A percentile compares a stretch with the other conserved stretches of the same genome.
Conservation (phyloP, 192 early-diverging fungal species). For the Backusella liffmaniae region DNA sequence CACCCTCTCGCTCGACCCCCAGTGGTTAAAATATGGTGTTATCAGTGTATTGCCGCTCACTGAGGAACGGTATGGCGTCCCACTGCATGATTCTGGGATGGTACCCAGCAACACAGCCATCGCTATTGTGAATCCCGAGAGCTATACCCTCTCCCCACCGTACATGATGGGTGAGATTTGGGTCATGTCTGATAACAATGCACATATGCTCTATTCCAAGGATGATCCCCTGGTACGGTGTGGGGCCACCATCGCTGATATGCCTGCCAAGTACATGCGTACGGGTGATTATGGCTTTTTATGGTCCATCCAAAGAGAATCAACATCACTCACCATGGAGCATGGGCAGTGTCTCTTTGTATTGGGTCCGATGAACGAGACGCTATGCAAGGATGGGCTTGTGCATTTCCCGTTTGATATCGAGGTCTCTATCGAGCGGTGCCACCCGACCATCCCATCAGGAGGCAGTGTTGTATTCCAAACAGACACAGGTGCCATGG, state of each 20-base stretch:
- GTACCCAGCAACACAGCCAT: constrained; percentile 71
- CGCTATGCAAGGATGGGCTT: constrained; percentile 64
- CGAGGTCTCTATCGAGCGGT: constrained; percentile 66
- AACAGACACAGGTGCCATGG: constrained; percentile 18
- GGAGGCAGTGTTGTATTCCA: constrained; percentile 29
- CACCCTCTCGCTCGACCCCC: constrained; percentile 60
- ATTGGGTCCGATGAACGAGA: constrained; percentile 65
- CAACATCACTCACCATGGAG: constrained; percentile 15
- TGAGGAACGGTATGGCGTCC: constrained; percentile 48
- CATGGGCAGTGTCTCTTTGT: constrained; percentile 69
- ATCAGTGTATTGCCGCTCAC: constrained; percentile 52
- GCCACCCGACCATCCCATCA: constrained; percentile 47
- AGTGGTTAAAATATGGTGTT: constrained; percentile 59
- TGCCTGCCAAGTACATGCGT: constrained; percentile 60
- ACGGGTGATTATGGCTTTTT: constrained; percentile 84
- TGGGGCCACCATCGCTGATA: constrained; percentile 53
- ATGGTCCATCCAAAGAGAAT: constrained; percentile 49
- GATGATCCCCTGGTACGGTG: constrained; percentile 37
- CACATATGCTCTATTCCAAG: constrained; percentile 40
- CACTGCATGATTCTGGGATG: constrained; percentile 66
- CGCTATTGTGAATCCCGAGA: constrained; percentile 76
- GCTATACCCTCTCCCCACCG: constrained; percentile 56
- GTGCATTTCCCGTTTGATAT: constrained; percentile 73
- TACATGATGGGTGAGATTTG: constrained; percentile 81
- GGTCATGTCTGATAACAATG: constrained; percentile 56